Conservation (phyloP, 2,329 filamentous ascomycete genomes). For the Pochonia chlamydosporia region DNA sequence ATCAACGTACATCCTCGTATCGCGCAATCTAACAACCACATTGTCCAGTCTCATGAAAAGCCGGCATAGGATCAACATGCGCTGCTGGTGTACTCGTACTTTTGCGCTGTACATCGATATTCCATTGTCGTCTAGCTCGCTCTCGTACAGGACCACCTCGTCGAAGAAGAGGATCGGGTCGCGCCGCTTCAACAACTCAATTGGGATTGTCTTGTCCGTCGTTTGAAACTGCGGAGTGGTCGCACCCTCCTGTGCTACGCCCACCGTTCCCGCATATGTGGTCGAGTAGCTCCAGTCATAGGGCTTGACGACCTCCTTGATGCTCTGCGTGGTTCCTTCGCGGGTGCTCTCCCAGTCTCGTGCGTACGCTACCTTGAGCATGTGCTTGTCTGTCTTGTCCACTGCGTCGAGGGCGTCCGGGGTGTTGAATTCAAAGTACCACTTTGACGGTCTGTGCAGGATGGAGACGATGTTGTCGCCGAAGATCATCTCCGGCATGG, state of each 20-base stretch:
- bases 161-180: conserved; percentile 97
- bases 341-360: conserved; percentile 67
- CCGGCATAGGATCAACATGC: conserved; percentile 76
- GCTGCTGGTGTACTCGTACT: conserved; percentile 83
- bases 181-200: conserved; percentile 78
- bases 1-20: conserved; percentile 89
- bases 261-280: conserved; percentile 66
- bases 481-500: conserved; percentile 98
- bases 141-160: conserved; percentile 93
- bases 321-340: conserved; percentile 76
- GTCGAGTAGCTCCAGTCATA: conserved; percentile 99
- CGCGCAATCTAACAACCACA: conserved; percentile 79
- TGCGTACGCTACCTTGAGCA: conserved; percentile 92
- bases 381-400: conserved; percentile 85
- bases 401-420: conserved; percentile 84
- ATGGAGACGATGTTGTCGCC: conserved; percentile 85
- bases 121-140: conserved; percentile 95
- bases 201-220: conserved; percentile 56
- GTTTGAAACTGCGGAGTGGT: conserved; percentile 15
- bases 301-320: conserved; percentile 89
- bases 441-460: conserved; percentile 66
- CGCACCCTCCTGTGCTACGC: conserved; percentile 27
- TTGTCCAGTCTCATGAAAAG: conserved; percentile 93
- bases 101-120: conserved; percentile 88
- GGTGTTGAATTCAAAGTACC: conserved; percentile 76